A percentile compares a stretch with the other conserved stretches of the same genome.
Conservation (phyloP, 371 early-diverging fungal species). For the Mortierella sp. region DNA sequence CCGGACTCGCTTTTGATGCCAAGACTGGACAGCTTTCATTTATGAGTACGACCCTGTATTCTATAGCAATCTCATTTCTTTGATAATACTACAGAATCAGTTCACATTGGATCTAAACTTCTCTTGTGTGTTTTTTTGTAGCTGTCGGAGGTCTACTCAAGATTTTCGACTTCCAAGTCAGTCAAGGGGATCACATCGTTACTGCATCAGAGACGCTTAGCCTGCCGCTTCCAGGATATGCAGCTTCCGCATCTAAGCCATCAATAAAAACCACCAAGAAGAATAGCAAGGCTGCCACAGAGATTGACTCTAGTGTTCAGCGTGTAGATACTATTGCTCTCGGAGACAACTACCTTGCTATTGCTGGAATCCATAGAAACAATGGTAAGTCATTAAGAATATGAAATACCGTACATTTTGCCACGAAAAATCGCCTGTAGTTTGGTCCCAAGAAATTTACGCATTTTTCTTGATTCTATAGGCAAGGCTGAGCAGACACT, state of each 20-base stretch:
- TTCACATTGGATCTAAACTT: neutral
- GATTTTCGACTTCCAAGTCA: conserved; percentile 36
- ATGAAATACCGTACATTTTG: neutral
- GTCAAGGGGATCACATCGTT: conserved; percentile 26
- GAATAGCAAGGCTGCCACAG: conserved; percentile 20
- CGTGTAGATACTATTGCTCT: conserved; percentile 51
- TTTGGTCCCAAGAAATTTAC: neutral
- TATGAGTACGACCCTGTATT: conserved; percentile 53
- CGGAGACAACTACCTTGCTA: conserved; percentile 67
- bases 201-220: conserved; percentile 37
- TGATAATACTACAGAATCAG: neutral
- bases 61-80: neutral
- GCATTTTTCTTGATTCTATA: neutral
- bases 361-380: conserved; percentile 62
- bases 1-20: conserved; percentile 65
- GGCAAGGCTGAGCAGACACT: conserved; percentile 66
- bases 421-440: neutral
- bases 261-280: conserved; percentile 30
- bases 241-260: conserved; percentile 1
- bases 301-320: conserved; percentile 18
- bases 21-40: conserved; percentile 63
- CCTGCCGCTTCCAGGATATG: conserved; percentile 50
- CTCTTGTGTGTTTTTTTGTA: conserved; percentile 1
- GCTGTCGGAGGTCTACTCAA: conserved; percentile 44
- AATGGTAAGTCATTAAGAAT: conserved; percentile 40